phyloP scores from a whole-genome alignment of 108 stramenopile genomes.

The Pseudonitzschia multiseries region DNA sequence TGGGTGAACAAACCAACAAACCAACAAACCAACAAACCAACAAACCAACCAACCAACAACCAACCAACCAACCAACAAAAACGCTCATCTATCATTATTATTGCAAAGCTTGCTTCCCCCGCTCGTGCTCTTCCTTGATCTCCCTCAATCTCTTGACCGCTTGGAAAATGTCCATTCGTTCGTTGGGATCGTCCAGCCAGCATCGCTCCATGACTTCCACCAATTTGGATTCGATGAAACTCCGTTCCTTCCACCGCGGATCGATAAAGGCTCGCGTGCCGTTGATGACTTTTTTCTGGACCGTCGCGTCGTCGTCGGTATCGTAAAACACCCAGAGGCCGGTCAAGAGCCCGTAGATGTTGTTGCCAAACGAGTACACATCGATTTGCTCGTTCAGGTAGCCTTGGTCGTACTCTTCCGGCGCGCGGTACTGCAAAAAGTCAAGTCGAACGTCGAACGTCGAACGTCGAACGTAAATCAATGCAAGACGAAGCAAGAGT shows the following conservation, averaged over 20 bases:
- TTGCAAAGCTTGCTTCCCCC: not conserved
- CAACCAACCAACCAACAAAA: too few relatives aligned
- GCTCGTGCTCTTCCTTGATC: slow-evolving; percentile 36
- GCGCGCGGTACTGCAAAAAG: slow-evolving; percentile 46
- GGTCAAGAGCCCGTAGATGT: slow-evolving; percentile 64
- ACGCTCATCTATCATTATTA: too few relatives aligned
- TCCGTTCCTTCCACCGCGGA: slow-evolving; percentile 62
- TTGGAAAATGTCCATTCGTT: slow-evolving; percentile 69
- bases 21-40: too few relatives aligned
- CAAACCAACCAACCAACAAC: too few relatives aligned
- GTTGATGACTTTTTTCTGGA: slow-evolving; percentile 54
- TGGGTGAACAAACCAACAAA: too few relatives aligned
- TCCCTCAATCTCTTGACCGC: slow-evolving; percentile 53
- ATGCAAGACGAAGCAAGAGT: not conserved
- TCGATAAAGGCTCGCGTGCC: slow-evolving; percentile 57
- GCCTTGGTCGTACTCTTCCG: slow-evolving; percentile 54
- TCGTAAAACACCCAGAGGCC: slow-evolving; percentile 72
- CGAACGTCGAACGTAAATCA: too few relatives aligned
- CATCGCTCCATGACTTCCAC: slow-evolving; percentile 76
- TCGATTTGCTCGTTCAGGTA: slow-evolving; percentile 76
- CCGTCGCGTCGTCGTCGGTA: slow-evolving; percentile 49
- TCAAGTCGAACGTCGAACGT: not conserved
- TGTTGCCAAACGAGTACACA: slow-evolving; percentile 73
- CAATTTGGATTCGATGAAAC: slow-evolving; percentile 57
- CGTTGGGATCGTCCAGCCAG: slow-evolving; percentile 60